Base-by-base conservation (phyloP, 306 rosid species). In the Dalbergia cultrata region DNA sequence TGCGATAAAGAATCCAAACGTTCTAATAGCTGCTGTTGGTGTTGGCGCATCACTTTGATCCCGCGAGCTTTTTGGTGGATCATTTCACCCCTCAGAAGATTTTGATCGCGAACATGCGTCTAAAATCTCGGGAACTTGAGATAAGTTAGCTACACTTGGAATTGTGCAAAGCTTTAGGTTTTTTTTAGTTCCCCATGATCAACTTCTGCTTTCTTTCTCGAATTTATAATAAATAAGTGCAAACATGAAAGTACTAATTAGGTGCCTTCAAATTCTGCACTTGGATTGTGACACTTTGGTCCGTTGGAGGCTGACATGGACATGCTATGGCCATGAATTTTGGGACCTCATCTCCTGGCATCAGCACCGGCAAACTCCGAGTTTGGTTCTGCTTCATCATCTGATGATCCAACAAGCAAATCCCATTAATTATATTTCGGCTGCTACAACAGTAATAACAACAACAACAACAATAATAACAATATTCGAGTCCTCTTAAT, bases 331-430 rank as follows among this genome's bases (percentile, higher is more conserved):
- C 97, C 65, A 92, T 82, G 89, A 92, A 92, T 80, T 64, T 92
- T 11, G 97, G 97, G 12, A 92, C 83, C 18, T 76, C 78, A 45
- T 92, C 97, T 39, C 97, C 97, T 9, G 97, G 97, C 97, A 92
- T 92, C 89, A 89, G 17, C 73, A 92, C 97, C 0, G 95, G 80
- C 62, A 90, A 62, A 78, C 92, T 89, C 74, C 31, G 56, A 10
- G 5, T 33, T 17, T 70, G 49, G 13, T 63, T 67, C 63, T 63
- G 79, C 69, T 89, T 79, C 72, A 22, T 74, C 86, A 72, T 82
- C 95, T 90, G 74, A 54, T 39, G 31, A 62, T 2, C 17, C 14
- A 71, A 83, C 44, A 69, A 47, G 13, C 49, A 26, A 26, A 26
- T 26, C 7, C n/a, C 72, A 72, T 78, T 31, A 47, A 11, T 26